These are phyloP conservation scores for Telfairia occidentalis DNA, from an alignment of 331 rosid genomes.

Conservation along the genomic window DNA sequence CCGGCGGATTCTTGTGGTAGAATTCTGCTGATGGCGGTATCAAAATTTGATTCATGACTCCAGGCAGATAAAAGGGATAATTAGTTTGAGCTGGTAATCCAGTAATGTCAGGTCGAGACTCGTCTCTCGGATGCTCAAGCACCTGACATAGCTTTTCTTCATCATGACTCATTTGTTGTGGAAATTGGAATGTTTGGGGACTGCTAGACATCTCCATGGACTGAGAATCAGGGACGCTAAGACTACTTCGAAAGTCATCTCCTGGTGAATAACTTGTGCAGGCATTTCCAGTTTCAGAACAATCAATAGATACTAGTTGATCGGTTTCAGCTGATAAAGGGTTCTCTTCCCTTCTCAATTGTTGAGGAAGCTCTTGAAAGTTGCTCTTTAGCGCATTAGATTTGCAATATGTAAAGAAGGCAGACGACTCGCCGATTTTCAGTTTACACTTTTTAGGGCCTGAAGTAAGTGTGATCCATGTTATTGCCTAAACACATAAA, in stretches of 20 bases:
- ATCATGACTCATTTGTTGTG: conserved; percentile 26
- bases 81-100: conserved; percentile 39
- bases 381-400: conserved; percentile 30
- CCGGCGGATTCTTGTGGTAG: conserved; percentile 51
- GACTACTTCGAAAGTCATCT: conserved; percentile 56
- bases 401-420: conserved; percentile 81
- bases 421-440: conserved; percentile 83
- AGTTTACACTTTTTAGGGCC: conserved; percentile 75
- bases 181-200: conserved; percentile 49
- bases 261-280: conserved; percentile 46
- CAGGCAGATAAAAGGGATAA: conserved; percentile 59
- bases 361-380: conserved; percentile 33
- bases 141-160: conserved; percentile 37
- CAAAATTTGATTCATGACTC: conserved; percentile 56
- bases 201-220: conserved; percentile 78
- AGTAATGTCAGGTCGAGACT: conserved; percentile 32
- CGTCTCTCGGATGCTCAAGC: conserved; percentile 21
- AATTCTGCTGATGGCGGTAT: conserved; percentile 49
- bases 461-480: conserved; percentile 36
- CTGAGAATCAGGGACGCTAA: conserved; percentile 50
- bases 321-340: conserved; percentile 23
- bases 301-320: conserved; percentile 31
- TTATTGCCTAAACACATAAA: neutral
- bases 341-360: conserved; percentile 30
- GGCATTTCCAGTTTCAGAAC: conserved; percentile 44